phyloP scores from a whole-genome alignment of 192 early-diverging fungal species.

The Coemansia sp. region DNA sequence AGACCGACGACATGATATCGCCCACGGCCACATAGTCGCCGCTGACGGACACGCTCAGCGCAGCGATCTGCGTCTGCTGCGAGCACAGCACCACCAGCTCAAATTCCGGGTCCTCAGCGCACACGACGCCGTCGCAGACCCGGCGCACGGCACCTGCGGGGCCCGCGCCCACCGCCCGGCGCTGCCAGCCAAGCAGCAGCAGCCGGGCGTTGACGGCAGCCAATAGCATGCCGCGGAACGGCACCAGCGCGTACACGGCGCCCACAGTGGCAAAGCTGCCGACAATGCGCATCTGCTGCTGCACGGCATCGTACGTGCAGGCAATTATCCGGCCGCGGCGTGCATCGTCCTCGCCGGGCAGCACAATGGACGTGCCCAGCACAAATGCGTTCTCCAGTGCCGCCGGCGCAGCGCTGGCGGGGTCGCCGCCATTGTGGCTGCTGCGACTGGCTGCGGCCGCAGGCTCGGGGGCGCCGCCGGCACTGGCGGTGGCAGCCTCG shows the following conservation, averaged over 20 bases:
- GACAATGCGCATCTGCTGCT: slow-evolving; percentile 54
- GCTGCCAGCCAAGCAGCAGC: slow-evolving; percentile 40
- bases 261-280: slow-evolving; percentile 55
- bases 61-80: slow-evolving; percentile 57
- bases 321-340: slow-evolving; percentile 70
- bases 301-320: slow-evolving; percentile 52
- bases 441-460: background rate
- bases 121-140: slow-evolving; percentile 1
- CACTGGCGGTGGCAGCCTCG: background rate
- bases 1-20: slow-evolving; percentile 78
- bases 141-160: background rate
- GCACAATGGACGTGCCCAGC: slow-evolving; percentile 67
- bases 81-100: slow-evolving; percentile 35
- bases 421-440: background rate
- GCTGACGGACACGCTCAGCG: slow-evolving; percentile 54
- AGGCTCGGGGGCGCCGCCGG: no score
- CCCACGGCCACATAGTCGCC: slow-evolving; percentile 75
- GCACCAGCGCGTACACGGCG: slow-evolving; percentile 55
- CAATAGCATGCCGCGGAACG: slow-evolving; percentile 62
- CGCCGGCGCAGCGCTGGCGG: no score
- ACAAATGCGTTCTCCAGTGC: slow-evolving; percentile 56
- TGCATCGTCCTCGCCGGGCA: slow-evolving; percentile 60
- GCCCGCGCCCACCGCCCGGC: background rate
- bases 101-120: slow-evolving; percentile 6
- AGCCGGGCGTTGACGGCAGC: slow-evolving; percentile 60